Evolutionary conservation across 371 early-diverging fungal species (phyloP), one percentile per base, ranked within the genome.

Genomic region (Parasitella parasitica): DNA sequence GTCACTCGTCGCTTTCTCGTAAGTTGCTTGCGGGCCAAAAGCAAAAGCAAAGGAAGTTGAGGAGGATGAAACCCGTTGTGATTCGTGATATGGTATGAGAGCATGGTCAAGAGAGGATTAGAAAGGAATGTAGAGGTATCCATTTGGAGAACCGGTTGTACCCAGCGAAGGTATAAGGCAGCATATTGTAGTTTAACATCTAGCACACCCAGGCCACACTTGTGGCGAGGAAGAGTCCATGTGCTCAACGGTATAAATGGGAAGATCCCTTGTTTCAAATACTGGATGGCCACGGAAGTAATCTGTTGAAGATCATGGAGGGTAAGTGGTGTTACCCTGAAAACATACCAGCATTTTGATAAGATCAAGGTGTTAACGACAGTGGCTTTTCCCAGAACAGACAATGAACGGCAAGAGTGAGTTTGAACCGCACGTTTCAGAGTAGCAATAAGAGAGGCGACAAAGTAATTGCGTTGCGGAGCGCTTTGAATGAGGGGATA

Each of bases 381-480:
- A 2, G 63, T 68, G 12, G 52, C 59, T 7, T 63, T n/a, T 18
- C 63, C 67, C 12, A 38, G 24, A n/a, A 67, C 0, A 3, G 58
- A 67, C 2, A 67, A 38, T 16, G 24, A 13, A 15, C 63, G 56
- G 34, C 38, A 60, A 26, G n/a, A 27, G 22, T 46, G 46, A 11
- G 43, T 6, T 20, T 18, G 22, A 15, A 24, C 20, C 1, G 20
- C 13, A 3, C 15, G 3, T 15, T 22, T 43, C 15, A 43, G 22
- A 8, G 7, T 43, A 24, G 1, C 24, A 43, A 43, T 24, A 7
- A 43, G 46, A 22, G 18, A 20, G 11, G 24, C 12, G 20, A 43
- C 15, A 22, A 43, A 43, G 20, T 20, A 15, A 12, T 18, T 22
- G 7, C 4, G 27, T 24, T 43, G 24, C 3, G 20, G 22, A 24